Conservation (phyloP, 768 basidiomycete species). For the Suillus subalutaceus region DNA sequence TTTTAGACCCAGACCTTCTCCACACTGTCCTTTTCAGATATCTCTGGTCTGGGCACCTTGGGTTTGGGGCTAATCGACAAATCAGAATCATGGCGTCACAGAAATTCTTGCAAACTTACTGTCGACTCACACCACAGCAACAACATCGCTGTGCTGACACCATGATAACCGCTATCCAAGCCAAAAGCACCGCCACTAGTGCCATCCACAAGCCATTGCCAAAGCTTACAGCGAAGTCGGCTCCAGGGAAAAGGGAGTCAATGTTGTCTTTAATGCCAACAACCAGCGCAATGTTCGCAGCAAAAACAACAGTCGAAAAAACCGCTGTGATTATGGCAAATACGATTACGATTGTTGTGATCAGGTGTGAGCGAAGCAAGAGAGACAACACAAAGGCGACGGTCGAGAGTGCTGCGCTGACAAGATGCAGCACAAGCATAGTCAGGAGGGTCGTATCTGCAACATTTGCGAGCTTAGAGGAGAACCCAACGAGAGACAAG, state of each 20-base stretch:
- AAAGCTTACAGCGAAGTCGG: conserved; percentile 50
- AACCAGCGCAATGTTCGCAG: conserved; percentile 64
- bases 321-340: conserved; percentile 59
- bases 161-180: conserved; percentile 64
- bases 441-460: conserved; percentile 53
- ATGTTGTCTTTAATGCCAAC: conserved; percentile 52
- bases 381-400: conserved; percentile 54
- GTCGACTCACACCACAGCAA: conserved; percentile 64
- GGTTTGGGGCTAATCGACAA: neutral
- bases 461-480: conserved; percentile 43
- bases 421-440: conserved; percentile 70
- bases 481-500: conserved; percentile 45
- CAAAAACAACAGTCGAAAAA: conserved; percentile 56
- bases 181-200: conserved; percentile 52
- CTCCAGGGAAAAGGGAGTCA: conserved; percentile 35
- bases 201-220: conserved; percentile 80
- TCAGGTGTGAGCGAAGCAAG: conserved; percentile 58
- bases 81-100: neutral
- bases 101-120: conserved; percentile 25
- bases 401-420: conserved; percentile 62
- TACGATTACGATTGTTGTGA: conserved; percentile 62
- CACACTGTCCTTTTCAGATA: neutral
- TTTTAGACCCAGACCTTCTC: neutral
- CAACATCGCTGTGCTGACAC: conserved; percentile 66
- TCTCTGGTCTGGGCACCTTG: neutral